Base-by-base conservation (phyloP, 129 eudicot species). In the Centrapalus pauciflorus region DNA sequence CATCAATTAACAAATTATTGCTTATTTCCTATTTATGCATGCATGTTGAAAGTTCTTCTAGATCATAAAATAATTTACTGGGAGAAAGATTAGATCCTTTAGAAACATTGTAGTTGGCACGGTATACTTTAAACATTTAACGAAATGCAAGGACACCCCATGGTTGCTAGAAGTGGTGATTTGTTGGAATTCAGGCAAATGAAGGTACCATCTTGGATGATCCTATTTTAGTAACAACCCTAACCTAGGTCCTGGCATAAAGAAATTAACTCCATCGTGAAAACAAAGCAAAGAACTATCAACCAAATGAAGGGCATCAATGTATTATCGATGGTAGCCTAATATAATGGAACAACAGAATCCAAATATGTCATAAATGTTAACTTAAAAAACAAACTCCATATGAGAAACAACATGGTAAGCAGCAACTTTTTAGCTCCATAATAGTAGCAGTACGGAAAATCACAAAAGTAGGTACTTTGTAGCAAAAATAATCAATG, bases 251-350 rank as follows among this genome's bases (percentile, higher is more conserved):
- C 55, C n/a, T 63, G 3, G 24, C 5, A 38, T 10, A 24, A 41
- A 63, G 49, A 63, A 5, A 11, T 8, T 13, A 12, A 61, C 24
- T 30, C 66, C 50, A 40, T 25, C n/a, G 38, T 1, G 51, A 40
- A 41, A 24, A 25, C 4, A 54, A 32, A 30, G 27, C 45, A 65
- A n/a, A 45, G 14, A 19, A 4, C 16, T 65, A 19, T 29, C 58
- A 65, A 65, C 50, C 55, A 45, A 28, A 28, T 27, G 58, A 34
- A 65, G 3, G 50, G 58, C 28, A 46, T 46, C 58, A 65, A 17
- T 45, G n/a, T n/a, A n/a, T n/a, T n/a, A n/a, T n/a, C n/a, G 29
- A 19, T 28, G 9, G 41, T 28, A 27, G 41, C 43, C 58, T 35
- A 20, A 61, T 2, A 37, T 20, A 61, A 62, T 10, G 3, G 7